phyloP scores from a whole-genome alignment of 805 yeast genomes.

The Metschnikowia corniflorae region DNA sequence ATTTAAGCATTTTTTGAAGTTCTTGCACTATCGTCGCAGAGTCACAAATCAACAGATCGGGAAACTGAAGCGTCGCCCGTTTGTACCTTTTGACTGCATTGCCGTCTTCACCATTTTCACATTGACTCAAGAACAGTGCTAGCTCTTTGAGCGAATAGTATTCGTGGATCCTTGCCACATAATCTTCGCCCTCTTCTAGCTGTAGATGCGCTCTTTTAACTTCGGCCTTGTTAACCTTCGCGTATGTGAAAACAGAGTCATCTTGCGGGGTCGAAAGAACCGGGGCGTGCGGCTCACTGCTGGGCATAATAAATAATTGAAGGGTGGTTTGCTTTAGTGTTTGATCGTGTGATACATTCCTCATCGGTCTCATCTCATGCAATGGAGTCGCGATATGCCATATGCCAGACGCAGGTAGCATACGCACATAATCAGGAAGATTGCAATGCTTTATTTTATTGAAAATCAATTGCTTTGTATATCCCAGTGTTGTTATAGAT shows the following conservation, averaged over 20 bases:
- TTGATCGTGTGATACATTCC: too few relatives aligned
- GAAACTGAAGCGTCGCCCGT: slow-evolving; percentile 82
- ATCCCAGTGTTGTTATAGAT: too few relatives aligned
- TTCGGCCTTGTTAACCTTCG: slow-evolving; percentile 32
- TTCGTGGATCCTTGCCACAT: slow-evolving; percentile 34
- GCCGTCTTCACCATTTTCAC: slow-evolving; percentile 18
- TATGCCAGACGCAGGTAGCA: too few relatives aligned
- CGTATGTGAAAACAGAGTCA: slow-evolving; percentile 50
- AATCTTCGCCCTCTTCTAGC: slow-evolving; percentile 25
- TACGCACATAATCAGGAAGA: too few relatives aligned
- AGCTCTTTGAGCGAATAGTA: slow-evolving; percentile 57
- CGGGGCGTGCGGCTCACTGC: slow-evolving; percentile 47
- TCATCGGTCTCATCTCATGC: too few relatives aligned
- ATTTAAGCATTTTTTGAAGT: slow-evolving; percentile 39
- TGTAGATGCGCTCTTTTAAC: slow-evolving; percentile 26
- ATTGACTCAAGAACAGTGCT: slow-evolving; percentile 34
- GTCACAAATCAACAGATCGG: slow-evolving; percentile 75
- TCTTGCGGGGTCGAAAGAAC: slow-evolving; percentile 72
- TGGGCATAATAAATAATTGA: too few relatives aligned
- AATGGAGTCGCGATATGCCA: too few relatives aligned
- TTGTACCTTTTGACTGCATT: slow-evolving; percentile 27
- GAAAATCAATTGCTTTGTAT: too few relatives aligned
- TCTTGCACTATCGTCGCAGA: slow-evolving; percentile 65
- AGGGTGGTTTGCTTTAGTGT: too few relatives aligned
- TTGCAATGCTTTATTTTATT: too few relatives aligned